Conservation (phyloP, 768 basidiomycete species). For the Xerocomus brunneocitrinus region DNA sequence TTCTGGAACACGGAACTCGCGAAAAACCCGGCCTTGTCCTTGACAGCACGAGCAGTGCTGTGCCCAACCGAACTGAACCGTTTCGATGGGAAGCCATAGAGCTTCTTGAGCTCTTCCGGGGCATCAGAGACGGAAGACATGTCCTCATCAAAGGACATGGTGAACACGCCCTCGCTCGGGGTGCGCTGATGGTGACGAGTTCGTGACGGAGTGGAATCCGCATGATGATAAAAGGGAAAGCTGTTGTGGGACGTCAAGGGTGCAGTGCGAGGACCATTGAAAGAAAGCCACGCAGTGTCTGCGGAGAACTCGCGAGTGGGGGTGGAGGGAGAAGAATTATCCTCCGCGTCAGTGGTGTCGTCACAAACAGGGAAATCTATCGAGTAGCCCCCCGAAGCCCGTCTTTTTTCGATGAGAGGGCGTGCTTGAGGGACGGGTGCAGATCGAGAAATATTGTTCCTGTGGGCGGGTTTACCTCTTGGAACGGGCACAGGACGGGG, state of each 20-base stretch:
- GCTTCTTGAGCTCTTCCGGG: slow-evolving; percentile 35
- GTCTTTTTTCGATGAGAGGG: slow-evolving; percentile 29
- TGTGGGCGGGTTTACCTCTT: slow-evolving; percentile 15
- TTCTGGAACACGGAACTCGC: slow-evolving; percentile 84
- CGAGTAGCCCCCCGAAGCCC: slow-evolving; percentile 28
- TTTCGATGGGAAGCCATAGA: slow-evolving; percentile 31
- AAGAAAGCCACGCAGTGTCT: slow-evolving; percentile 28
- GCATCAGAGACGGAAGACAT: slow-evolving; percentile 38
- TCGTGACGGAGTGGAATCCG: slow-evolving; percentile 34
- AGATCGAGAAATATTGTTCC: slow-evolving; percentile 43
- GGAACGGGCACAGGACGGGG: slow-evolving; percentile 51
- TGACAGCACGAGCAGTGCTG: slow-evolving; percentile 21
- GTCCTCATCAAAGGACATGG: slow-evolving; percentile 72
- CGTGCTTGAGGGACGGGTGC: slow-evolving; percentile 43
- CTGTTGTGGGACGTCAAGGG: slow-evolving; percentile 37
- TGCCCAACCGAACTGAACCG: slow-evolving; percentile 28
- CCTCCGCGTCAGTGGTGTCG: slow-evolving; percentile 53
- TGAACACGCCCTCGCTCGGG: slow-evolving; percentile 73
- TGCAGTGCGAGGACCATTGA: slow-evolving; percentile 48
- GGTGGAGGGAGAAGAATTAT: slow-evolving; percentile 45
- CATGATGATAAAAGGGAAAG: slow-evolving; percentile 39
- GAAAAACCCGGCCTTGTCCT: slow-evolving; percentile 51
- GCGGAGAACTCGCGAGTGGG: slow-evolving; percentile 44
- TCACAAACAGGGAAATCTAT: slow-evolving; percentile 66
- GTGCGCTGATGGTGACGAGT: slow-evolving; percentile 46